phyloP scores from a whole-genome alignment of 805 yeast genomes.

The Kluyveromyces dobzhanskii region DNA sequence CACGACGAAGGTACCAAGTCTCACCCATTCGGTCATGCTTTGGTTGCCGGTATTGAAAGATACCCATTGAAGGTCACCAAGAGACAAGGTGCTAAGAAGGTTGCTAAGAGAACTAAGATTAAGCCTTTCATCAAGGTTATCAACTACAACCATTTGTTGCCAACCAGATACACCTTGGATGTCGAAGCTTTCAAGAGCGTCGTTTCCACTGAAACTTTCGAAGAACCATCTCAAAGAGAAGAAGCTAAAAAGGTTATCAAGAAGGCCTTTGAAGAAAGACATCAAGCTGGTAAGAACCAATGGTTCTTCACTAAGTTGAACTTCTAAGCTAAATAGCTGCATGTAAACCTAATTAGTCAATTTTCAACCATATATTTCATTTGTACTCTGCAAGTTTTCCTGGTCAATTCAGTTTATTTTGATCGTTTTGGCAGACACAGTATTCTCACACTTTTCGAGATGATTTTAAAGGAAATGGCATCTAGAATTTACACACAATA shows the following conservation, averaged over 20 bases:
- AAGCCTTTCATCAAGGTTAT: conserved; percentile 98
- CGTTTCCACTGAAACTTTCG: conserved; percentile 87
- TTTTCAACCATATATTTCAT: conserved; percentile 5
- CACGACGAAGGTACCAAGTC: conserved; percentile 98
- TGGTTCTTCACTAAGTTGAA: conserved; percentile 99
- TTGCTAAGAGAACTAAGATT: conserved; percentile 94
- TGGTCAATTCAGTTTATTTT: too few species aligned
- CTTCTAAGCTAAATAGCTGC: conserved; percentile 45
- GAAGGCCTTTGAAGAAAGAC: conserved; percentile 99
- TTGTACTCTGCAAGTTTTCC: conserved; percentile 1
- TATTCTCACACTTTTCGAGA: too few species aligned
- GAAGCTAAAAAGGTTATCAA: conserved; percentile 98
- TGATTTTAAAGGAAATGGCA: too few species aligned
- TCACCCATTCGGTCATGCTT: conserved; percentile 98
- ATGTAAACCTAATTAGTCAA: conserved; percentile 6
- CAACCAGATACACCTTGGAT: conserved; percentile 98
- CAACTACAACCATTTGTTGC: conserved; percentile 99
- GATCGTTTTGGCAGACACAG: too few species aligned
- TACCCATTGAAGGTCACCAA: conserved; percentile 95
- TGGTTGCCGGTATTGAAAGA: conserved; percentile 99
- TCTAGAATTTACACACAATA: too few species aligned
- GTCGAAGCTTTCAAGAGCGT: conserved; percentile 90
- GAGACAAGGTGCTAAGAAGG: conserved; percentile 90
- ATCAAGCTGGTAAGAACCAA: conserved; percentile 99
- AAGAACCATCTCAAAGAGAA: conserved; percentile 96